phyloP scores from a whole-genome alignment of 2,329 filamentous ascomycete species.

The Colletotrichum tropicicola region DNA sequence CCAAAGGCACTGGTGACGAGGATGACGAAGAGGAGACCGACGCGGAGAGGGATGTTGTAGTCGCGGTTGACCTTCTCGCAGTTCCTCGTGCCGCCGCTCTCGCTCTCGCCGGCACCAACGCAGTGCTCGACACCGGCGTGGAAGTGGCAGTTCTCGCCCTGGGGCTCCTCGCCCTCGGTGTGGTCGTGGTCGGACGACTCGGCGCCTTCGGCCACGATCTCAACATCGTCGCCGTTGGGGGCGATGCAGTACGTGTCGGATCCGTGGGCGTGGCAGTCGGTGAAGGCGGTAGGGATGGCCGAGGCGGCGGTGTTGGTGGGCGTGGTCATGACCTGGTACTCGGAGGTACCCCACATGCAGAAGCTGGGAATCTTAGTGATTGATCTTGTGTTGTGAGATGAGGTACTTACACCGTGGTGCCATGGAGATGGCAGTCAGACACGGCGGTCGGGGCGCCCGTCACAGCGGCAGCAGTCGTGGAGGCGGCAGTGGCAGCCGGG shows the following conservation, averaged over 20 bases:
- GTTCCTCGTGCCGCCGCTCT: slow-evolving; percentile 40
- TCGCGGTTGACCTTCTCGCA: slow-evolving; percentile 59
- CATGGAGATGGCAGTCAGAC: slow-evolving; percentile 53
- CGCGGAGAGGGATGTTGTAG: slow-evolving; percentile 74
- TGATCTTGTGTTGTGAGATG: background rate
- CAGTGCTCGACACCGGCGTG: slow-evolving; percentile 77
- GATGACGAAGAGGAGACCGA: slow-evolving; percentile 78
- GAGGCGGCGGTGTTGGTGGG: slow-evolving; percentile 58
- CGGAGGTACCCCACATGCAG: slow-evolving; percentile 53
- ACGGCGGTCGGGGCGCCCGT: slow-evolving; percentile 44
- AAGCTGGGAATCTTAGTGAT: slow-evolving; percentile 41
- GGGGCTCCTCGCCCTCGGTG: slow-evolving; percentile 34
- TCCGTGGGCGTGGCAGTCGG: slow-evolving; percentile 71
- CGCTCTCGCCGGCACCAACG: slow-evolving; percentile 45
- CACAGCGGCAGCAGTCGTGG: slow-evolving; percentile 4
- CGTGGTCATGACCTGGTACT: slow-evolving; percentile 54
- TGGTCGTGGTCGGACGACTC: slow-evolving; percentile 34
- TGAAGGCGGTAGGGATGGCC: slow-evolving; percentile 67
- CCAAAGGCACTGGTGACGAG: slow-evolving; percentile 72
- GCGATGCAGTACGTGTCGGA: slow-evolving; percentile 69
- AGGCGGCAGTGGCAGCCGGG: slow-evolving; percentile 27
- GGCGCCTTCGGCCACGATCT: slow-evolving; percentile 53
- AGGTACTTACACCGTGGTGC: slow-evolving; percentile 45
- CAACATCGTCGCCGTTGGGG: slow-evolving; percentile 67
- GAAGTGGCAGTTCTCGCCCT: slow-evolving; percentile 71